phyloP scores from a whole-genome alignment of 805 yeast genomes.

The Metschnikowia drakensbergensis region DNA sequence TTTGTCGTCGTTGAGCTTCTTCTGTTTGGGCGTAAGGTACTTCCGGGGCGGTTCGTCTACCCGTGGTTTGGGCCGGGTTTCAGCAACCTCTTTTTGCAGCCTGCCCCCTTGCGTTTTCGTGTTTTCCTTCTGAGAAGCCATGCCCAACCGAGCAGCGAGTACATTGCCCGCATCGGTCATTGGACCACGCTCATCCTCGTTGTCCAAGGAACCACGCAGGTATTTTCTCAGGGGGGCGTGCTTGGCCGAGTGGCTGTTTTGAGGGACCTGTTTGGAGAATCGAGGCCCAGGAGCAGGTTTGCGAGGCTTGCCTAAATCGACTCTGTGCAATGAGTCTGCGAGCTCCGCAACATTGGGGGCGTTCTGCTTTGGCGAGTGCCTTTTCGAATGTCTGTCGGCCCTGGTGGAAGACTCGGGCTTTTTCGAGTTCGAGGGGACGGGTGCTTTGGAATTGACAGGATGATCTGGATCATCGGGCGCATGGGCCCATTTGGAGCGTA shows the following conservation, averaged over 20 bases:
- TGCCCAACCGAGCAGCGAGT: constrained; percentile 30
- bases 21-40: constrained; percentile 14
- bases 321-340: neutral
- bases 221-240: neutral
- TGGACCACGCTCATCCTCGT: constrained; percentile 20
- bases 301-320: neutral
- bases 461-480: constrained; percentile 8
- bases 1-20: constrained; percentile 7
- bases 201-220: neutral
- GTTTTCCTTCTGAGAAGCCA: constrained; percentile 3
- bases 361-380: neutral
- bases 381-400: neutral
- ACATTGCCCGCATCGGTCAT: constrained; percentile 31
- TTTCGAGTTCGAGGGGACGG: neutral
- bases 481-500: constrained; percentile 34
- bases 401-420: neutral
- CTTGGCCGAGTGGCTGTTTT: neutral
- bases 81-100: neutral
- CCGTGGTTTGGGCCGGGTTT: neutral
- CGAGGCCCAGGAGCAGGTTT: neutral
- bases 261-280: neutral
- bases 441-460: neutral
- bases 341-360: neutral
- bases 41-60: neutral
- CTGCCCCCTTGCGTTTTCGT: neutral